phyloP scores from a whole-genome alignment of 2,329 filamentous ascomycete genomes.

The Scleromitrula shiraiana region DNA sequence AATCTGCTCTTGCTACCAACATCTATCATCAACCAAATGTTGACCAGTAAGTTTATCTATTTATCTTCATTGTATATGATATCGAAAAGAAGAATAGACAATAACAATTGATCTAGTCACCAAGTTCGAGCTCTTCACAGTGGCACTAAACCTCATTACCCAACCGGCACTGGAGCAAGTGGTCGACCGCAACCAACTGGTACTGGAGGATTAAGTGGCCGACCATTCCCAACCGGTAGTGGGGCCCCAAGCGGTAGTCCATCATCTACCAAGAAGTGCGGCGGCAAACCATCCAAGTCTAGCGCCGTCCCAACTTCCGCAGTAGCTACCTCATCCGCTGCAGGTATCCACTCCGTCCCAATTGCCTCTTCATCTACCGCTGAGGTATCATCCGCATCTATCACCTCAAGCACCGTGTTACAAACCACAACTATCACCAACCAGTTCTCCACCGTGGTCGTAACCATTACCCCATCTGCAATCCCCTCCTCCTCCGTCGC shows the following conservation, averaged over 20 bases:
- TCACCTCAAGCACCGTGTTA: not conserved
- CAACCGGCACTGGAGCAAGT: not conserved
- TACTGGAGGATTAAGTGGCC: constrained; percentile 1
- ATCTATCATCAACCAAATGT: constrained; percentile 1
- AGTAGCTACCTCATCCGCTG: not conserved
- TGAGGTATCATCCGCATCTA: not conserved
- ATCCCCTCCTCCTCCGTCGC: not conserved
- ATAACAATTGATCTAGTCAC: not conserved
- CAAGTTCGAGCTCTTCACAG: not conserved
- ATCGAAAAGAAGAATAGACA: no score
- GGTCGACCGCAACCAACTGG: not conserved
- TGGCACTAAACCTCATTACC: not conserved
- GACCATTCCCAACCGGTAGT: not conserved
- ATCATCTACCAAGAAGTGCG: constrained; percentile 2
- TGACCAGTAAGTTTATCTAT: constrained; percentile 3
- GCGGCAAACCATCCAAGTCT: constrained; percentile 4
- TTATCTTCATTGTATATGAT: no score
- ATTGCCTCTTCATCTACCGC: not conserved
- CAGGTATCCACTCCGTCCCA: not conserved
- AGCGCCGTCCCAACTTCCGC: not conserved
- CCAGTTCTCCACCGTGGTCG: not conserved
- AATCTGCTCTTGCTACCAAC: constrained; percentile 8
- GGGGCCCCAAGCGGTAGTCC: no score
- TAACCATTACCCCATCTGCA: constrained; percentile 3
- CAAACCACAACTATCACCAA: not conserved